phyloP scores from a whole-genome alignment of 169 alveolate genomes.

The Eimeria mitis region DNA sequence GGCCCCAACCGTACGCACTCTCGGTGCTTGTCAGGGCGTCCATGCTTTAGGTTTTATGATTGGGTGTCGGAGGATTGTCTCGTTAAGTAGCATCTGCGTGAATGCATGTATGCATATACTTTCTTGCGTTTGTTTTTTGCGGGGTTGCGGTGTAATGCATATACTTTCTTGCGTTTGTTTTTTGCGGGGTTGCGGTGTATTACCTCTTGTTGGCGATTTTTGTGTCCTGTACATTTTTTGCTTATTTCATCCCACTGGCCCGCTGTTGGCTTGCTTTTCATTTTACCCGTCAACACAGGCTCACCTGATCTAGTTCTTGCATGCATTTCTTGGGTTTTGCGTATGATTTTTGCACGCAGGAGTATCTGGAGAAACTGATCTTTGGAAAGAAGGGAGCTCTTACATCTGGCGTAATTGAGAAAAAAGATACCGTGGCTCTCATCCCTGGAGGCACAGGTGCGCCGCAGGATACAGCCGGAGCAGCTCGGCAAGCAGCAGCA shows the following conservation, averaged over 20 bases:
- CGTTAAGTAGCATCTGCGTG: background rate
- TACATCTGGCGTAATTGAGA: slow-evolving; percentile 44
- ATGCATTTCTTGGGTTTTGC: background rate
- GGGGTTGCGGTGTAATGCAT: background rate
- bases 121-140: background rate
- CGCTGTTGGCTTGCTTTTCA: background rate
- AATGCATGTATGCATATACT: background rate
- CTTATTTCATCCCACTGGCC: background rate
- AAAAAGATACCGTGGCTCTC: slow-evolving; percentile 43
- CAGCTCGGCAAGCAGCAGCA: background rate
- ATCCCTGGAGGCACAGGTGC: slow-evolving; percentile 70
- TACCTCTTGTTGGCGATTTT: background rate
- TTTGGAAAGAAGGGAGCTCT: slow-evolving; percentile 63
- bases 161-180: background rate
- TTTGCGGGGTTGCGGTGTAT: background rate
- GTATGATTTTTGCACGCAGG: background rate
- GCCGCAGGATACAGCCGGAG: background rate
- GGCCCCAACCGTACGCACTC: too few relatives aligned
- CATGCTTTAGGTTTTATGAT: background rate
- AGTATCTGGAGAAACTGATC: slow-evolving; percentile 52
- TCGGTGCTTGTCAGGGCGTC: background rate
- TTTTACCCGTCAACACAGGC: background rate
- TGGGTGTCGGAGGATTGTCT: background rate
- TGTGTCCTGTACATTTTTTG: background rate
- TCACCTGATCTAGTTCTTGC: background rate